These are phyloP conservation scores for Fusarium clavum DNA, from an alignment of 2,329 filamentous ascomycete species.

Conservation along the genomic window DNA sequence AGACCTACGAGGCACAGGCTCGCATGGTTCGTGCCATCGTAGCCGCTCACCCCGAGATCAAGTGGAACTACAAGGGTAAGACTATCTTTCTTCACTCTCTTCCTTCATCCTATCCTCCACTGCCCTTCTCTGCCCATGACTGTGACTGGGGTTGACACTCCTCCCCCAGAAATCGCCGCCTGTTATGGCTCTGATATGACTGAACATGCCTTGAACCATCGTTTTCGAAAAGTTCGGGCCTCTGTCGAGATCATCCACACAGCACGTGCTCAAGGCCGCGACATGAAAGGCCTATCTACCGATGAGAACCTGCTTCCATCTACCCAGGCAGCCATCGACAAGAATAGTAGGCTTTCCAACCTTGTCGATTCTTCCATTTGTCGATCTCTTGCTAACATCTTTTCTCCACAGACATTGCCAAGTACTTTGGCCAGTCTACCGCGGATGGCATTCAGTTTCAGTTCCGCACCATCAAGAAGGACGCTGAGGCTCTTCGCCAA, in stretches of 20 bases:
- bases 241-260: constrained; percentile 55
- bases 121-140: neutral
- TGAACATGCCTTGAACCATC: constrained; percentile 61
- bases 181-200: constrained; percentile 64
- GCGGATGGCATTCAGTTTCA: constrained; percentile 69
- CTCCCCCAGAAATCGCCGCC: constrained; percentile 58
- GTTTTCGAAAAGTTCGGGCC: constrained; percentile 61
- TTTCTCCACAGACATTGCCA: constrained; percentile 64
- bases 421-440: constrained; percentile 70
- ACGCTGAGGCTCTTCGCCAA: constrained; percentile 61
- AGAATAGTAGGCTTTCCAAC: constrained; percentile 53
- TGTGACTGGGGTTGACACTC: constrained; percentile 46
- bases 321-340: constrained; percentile 54
- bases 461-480: constrained; percentile 66
- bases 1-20: constrained; percentile 68
- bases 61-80: constrained; percentile 73
- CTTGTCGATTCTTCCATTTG: neutral
- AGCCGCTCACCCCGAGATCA: constrained; percentile 65
- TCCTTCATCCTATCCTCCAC: neutral
- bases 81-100: constrained; percentile 4
- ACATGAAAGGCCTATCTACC: constrained; percentile 58
- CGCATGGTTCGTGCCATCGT: constrained; percentile 71
- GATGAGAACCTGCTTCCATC: constrained; percentile 52
- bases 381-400: constrained; percentile 8
- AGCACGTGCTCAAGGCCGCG: constrained; percentile 51